phyloP scores from a whole-genome alignment of 257 asterid genomes.

The Orobanche coerulescens region DNA sequence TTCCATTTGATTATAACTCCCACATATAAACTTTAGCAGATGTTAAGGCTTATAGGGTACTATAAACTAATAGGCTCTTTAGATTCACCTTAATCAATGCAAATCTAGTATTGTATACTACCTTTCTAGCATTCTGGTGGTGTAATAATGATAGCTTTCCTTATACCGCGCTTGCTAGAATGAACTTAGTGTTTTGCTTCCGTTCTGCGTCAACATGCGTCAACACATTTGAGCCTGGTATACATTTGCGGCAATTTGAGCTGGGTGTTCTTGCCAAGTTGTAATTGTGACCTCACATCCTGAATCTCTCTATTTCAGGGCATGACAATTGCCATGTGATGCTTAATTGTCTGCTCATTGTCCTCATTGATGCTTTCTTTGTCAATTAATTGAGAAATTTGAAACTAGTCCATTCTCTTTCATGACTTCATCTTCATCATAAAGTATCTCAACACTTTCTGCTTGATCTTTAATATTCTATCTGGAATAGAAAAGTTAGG shows the following conservation, averaged over 20 bases:
- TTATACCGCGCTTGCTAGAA: too few species aligned
- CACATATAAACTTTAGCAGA: too few species aligned
- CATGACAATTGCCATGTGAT: not conserved
- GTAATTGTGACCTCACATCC: not conserved
- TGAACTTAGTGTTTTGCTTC: too few species aligned
- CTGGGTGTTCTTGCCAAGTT: not conserved
- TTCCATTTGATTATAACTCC: too few species aligned
- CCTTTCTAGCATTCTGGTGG: too few species aligned
- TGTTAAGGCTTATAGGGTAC: too few species aligned
- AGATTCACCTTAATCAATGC: too few species aligned
- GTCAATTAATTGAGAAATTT: not conserved
- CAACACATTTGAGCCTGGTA: not conserved
- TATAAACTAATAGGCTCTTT: too few species aligned
- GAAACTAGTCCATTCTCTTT: not conserved
- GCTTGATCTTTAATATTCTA: not conserved
- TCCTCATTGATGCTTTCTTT: not conserved
- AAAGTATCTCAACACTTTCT: not conserved
- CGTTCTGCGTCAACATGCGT: too few species aligned
- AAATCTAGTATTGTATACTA: too few species aligned
- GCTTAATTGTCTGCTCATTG: not conserved
- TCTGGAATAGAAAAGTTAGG: not conserved
- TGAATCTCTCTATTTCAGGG: not conserved
- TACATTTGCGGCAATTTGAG: not conserved
- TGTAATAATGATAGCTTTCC: too few species aligned
- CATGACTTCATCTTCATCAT: not conserved